Percentiles rank a stretch among this genome's conserved stretches.
Conservation (phyloP, 495 filamentous ascomycete genomes). For the Lasiosphaeria miniovina region DNA sequence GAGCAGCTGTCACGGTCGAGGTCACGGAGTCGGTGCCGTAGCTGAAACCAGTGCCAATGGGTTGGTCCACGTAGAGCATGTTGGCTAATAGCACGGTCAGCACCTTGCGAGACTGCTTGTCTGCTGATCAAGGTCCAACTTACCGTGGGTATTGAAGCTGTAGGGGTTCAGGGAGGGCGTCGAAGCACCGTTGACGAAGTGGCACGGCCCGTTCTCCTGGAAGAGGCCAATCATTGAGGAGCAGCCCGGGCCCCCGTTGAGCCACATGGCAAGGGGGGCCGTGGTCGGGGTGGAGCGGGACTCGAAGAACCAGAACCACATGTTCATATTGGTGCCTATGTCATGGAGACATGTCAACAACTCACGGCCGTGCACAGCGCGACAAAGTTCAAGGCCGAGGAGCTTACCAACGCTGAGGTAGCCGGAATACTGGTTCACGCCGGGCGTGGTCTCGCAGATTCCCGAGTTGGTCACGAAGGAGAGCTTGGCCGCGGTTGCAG, state of each 20-base stretch:
- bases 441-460: too few relatives aligned
- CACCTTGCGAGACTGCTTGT: too few relatives aligned
- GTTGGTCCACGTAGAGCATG: conserved; percentile 35
- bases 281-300: conserved; percentile 53
- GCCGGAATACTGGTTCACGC: too few relatives aligned
- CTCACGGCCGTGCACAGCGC: too few relatives aligned
- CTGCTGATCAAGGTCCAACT: too few relatives aligned
- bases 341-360: too few relatives aligned
- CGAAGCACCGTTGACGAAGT: conserved; percentile 19
- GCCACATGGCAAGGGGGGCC: conserved; percentile 58
- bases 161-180: conserved; percentile 1
- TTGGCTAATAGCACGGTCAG: background rate
- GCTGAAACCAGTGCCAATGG: conserved; percentile 45
- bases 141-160: too few relatives aligned
- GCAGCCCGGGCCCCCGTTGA: conserved; percentile 57
- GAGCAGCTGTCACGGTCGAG: conserved; percentile 52
- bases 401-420: too few relatives aligned
- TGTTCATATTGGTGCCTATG: background rate
- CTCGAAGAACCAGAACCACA: conserved; percentile 57
- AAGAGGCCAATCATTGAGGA: conserved; percentile 63
- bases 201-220: conserved; percentile 61
- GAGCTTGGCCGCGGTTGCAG: too few relatives aligned
- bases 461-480: too few relatives aligned
- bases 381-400: too few relatives aligned
- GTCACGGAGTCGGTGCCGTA: conserved; percentile 59